Conservation (phyloP, 148 eudicot genomes). For the Rhododendron vialii region DNA sequence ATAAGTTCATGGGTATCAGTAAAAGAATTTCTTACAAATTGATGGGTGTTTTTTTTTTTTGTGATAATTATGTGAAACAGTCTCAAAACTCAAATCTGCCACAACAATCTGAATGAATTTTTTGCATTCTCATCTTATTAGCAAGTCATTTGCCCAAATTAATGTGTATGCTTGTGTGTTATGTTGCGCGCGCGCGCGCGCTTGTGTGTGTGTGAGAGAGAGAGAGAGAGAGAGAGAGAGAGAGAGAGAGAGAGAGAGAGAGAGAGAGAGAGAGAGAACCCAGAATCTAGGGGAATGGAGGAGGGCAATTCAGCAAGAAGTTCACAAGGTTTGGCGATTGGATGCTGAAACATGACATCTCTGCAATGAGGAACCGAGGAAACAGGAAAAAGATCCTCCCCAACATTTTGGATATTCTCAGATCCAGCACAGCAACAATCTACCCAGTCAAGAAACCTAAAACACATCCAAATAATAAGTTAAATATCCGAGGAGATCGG, state of each 20-base stretch:
- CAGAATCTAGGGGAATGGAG: conserved; percentile 61
- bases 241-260: not conserved
- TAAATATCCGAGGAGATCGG: too few relatives aligned
- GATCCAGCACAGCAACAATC: conserved; percentile 76
- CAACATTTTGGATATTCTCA: conserved; percentile 27
- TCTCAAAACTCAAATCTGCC: not conserved
- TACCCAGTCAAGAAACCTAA: conserved; percentile 69
- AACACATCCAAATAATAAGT: not conserved
- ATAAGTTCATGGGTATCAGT: not conserved
- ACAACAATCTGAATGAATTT: not conserved
- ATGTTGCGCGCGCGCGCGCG: too few relatives aligned
- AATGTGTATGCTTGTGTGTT: not conserved
- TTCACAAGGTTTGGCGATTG: conserved; percentile 53
- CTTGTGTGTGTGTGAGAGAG: too few relatives aligned
- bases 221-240: too few relatives aligned
- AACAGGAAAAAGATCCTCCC: conserved; percentile 29
- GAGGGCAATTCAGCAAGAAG: conserved; percentile 68
- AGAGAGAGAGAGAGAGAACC: conserved; percentile 36
- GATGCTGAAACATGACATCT: conserved; percentile 60
- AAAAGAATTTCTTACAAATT: not conserved
- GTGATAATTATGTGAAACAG: not conserved
- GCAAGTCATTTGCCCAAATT: too few relatives aligned
- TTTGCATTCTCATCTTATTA: too few relatives aligned
- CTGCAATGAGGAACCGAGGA: conserved; percentile 44
- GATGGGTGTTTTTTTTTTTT: too few relatives aligned